Percentiles rank a stretch among this genome's conserved stretches.
These are phyloP conservation scores for Blastobotrys chiropterorum DNA, from an alignment of 805 yeast genomes.

Conservation along the genomic window DNA sequence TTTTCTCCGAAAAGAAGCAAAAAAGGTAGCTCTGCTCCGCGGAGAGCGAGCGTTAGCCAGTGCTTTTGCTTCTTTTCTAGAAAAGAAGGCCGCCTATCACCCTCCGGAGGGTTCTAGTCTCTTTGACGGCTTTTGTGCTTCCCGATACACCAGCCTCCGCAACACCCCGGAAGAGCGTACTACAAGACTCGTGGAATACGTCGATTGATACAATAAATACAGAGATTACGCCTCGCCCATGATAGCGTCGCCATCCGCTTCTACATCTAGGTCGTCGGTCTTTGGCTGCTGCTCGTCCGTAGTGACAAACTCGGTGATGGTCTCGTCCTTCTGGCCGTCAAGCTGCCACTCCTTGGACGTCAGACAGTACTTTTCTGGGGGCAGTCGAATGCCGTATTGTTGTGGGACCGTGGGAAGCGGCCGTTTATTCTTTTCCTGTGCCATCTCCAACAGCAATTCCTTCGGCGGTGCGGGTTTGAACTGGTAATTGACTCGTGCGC, in stretches of 20 bases:
- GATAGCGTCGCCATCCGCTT: slow-evolving; percentile 10
- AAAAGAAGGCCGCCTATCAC: no score
- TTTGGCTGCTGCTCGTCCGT: slow-evolving; percentile 27
- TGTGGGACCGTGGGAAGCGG: slow-evolving; percentile 89
- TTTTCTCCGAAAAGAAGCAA: background rate
- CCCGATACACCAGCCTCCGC: no score
- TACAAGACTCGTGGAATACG: no score
- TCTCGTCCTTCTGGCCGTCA: slow-evolving; percentile 40
- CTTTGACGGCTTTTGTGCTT: no score
- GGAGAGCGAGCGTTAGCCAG: no score
- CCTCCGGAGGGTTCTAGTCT: no score
- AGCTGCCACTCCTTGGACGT: slow-evolving; percentile 75
- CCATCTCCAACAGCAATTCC: slow-evolving; percentile 82
- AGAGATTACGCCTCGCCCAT: slow-evolving; percentile 9
- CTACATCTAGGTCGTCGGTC: slow-evolving; percentile 12
- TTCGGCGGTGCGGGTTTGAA: slow-evolving; percentile 95
- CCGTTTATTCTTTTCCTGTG: slow-evolving; percentile 84
- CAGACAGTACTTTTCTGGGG: slow-evolving; percentile 95
- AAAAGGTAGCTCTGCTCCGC: background rate
- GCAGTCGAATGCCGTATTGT: slow-evolving; percentile 85
- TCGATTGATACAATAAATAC: background rate
- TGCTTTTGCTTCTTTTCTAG: background rate
- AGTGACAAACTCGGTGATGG: slow-evolving; percentile 15
- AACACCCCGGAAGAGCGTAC: no score
- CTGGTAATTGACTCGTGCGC: slow-evolving; percentile 91